Base-by-base conservation (phyloP, 2,329 filamentous ascomycete genomes). In the Phialophora chinensis region DNA sequence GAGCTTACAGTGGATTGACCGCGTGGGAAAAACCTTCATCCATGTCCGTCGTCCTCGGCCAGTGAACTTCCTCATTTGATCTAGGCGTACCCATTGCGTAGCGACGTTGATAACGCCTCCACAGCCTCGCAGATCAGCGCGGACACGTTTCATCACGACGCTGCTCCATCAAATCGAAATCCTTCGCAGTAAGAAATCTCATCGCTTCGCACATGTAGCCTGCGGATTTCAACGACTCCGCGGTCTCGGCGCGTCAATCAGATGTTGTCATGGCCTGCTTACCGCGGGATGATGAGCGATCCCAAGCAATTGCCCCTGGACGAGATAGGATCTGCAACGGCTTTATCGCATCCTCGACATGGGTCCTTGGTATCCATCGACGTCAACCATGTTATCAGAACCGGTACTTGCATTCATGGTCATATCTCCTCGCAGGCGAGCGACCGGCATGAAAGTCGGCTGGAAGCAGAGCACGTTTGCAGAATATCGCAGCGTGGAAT, bases 61-160 rank as follows among this genome's bases (percentile, higher is more conserved):
- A 2, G 14, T 55, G 35, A 65, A 47, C 62, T 66, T 66, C 63
- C 58, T 31, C 25, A 54, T 66, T 66, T 4, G 63, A 58, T 17
- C 54, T 66, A 66, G 62, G 27, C 38, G 60, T 23, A 53, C 47
- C 42, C 31, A 49, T 49, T 64, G 47, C 33, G 27, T 65, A 53
- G 60, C 54, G n/a, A 54, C 25, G 12, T 52, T 58, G 56, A 60
- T 59, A 64, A 64, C 62, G 50, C 53, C 35, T 38, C 50, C 11
- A 56, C 62, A 67, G 66, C 66, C 66, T 67, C 66, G 66, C 66
- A 65, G 52, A 65, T 67, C 66, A 65, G 61, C 66, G 66, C 55
- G 14, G 31, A 60, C 38, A 33, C 60, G 50, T 63, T 56, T 66
- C 55, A 59, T 50, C 20, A 33, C 17, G 12, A 33, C 25, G 20